Base-by-base conservation (phyloP, 345 rosid genomes). In the Atalantia buxifolia region DNA sequence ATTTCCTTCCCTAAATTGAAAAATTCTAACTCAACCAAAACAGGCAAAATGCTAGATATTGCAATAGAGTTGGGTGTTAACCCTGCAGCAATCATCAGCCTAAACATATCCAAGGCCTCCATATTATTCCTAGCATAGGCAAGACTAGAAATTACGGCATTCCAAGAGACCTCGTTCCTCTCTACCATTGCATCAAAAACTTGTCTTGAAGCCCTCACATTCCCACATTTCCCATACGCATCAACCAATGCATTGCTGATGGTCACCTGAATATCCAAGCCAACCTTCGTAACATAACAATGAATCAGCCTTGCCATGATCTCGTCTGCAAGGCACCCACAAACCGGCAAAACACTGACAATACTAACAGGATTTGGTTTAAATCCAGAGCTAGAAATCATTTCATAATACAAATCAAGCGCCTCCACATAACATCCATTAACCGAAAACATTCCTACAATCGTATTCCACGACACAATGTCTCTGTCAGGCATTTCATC, bases 401-500 rank as follows among this genome's bases (percentile, higher is more conserved):
- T 84, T 77, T 72, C 57, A 6, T 28, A 19, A 76, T 82, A 89
- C 36, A 83, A 79, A 53, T 62, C 24, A 55, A 85, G 76, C 13
- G 86, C 88, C 53, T 87, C 82, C 50, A n/a, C 1, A 66, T 71
- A 75, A 68, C 59, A 80, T 38, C 87, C 90, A 35, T 69, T 63
- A 33, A 65, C 66, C 0, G 90, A 87, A 81, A 71, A 66, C 76
- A 84, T 73, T 53, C 89, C 86, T 27, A 87, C 77, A 35, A 60
- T 3, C 0, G 88, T 81, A 78, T 84, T 89, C 87, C 88, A 87
- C 2, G 88, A 81, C 68, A 87, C 84, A 30, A 79, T 78, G 65
- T 89, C 92, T 73, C 84, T 89, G 4, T 84, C 84, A 55, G 27
- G 76, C 92, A 89, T 89, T 85, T 89, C 92, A 66, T 81, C 87